A percentile compares a stretch with the other conserved stretches of the same genome.
phyloP scores from a whole-genome alignment of 805 yeast genomes.

The Kluyveromyces starmeri region DNA sequence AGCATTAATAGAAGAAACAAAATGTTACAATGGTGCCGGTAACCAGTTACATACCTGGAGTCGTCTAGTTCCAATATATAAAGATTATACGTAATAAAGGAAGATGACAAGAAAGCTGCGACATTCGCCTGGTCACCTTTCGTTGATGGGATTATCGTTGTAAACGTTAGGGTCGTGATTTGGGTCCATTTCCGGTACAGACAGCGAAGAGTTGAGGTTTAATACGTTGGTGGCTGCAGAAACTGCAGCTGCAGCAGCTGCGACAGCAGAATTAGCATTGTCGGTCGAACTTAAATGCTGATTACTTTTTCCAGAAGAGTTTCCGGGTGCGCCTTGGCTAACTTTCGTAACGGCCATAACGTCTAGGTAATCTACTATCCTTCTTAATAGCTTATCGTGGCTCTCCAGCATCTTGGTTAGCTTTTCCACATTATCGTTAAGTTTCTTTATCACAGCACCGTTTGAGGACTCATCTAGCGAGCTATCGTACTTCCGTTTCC shows the following conservation, averaged over 20 bases:
- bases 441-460: constrained; percentile 1
- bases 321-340: no score
- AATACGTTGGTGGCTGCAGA: neutral
- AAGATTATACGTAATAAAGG: no score
- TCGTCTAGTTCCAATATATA: no score
- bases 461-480: neutral
- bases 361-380: neutral
- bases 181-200: neutral
- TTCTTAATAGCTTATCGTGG: constrained; percentile 1
- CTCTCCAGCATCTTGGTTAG: constrained; percentile 4
- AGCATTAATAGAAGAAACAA: no score
- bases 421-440: constrained; percentile 2
- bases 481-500: constrained; percentile 1
- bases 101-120: no score
- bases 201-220: constrained; percentile 1
- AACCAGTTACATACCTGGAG: no score
- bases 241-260: neutral
- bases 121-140: neutral
- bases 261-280: neutral
- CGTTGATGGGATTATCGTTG: constrained; percentile 2
- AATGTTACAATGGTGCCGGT: no score
- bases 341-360: no score
- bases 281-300: no score
- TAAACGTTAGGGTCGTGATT: constrained; percentile 4
- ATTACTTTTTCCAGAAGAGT: no score